Percentiles rank a stretch among this genome's conserved stretches.
Conservation (phyloP, 176 grass and related monocot species). For the Lolium perenne region DNA sequence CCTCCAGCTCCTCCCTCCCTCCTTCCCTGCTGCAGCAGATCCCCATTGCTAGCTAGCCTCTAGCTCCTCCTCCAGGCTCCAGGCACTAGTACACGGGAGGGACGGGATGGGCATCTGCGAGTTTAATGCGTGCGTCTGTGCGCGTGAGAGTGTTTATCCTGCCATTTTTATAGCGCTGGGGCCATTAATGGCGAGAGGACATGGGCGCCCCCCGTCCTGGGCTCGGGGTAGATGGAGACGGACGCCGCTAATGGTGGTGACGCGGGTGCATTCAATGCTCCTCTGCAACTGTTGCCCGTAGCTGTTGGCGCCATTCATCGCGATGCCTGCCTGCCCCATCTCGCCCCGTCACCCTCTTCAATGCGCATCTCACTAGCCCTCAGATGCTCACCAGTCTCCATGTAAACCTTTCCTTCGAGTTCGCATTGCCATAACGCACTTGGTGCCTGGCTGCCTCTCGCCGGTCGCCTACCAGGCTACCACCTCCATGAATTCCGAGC, state of each 20-base stretch:
- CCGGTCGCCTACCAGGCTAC: no score
- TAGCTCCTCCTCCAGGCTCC: not conserved
- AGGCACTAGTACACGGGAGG: not conserved
- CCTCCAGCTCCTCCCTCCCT: constrained; percentile 42
- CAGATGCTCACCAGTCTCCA: constrained; percentile 1
- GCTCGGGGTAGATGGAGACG: not conserved
- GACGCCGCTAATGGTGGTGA: constrained; percentile 28
- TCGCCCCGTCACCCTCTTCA: not conserved
- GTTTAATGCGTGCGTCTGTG: constrained; percentile 27
- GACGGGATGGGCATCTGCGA: constrained; percentile 25
- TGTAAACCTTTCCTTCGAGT: not conserved
- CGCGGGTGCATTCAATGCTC: constrained; percentile 23
- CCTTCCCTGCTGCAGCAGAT: constrained; percentile 70
- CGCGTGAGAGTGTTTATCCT: not conserved
- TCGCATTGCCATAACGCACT: not conserved
- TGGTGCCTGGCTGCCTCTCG: not conserved
- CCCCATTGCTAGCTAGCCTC: constrained; percentile 60
- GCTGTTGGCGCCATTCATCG: not conserved
- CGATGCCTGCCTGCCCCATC: constrained; percentile 17
- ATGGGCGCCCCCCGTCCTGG: constrained; percentile 20
- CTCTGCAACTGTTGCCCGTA: constrained; percentile 10
- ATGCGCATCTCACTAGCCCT: constrained; percentile 18
- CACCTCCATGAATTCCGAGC: not conserved
- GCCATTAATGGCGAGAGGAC: constrained; percentile 29
- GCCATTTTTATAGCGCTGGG: constrained; percentile 1